Percentiles rank a stretch among this genome's conserved stretches.
These are phyloP conservation scores for Boletus rufocinnamomeus DNA, from an alignment of 768 basidiomycete species.

Conservation along the genomic window DNA sequence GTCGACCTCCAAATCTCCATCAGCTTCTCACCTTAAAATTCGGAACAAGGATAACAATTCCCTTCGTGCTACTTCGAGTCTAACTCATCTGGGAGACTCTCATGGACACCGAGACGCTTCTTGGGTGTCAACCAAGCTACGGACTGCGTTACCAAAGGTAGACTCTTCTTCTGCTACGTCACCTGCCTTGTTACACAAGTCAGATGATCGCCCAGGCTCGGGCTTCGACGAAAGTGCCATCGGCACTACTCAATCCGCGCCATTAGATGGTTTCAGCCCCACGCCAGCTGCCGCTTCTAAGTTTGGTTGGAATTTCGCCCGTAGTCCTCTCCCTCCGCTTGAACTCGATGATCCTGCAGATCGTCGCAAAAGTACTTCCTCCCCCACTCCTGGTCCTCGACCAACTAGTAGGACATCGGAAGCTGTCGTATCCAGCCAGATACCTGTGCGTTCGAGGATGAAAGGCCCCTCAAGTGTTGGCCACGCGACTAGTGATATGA, in stretches of 20 bases:
- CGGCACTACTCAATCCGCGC: neutral
- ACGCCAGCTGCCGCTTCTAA: slow-evolving; percentile 28
- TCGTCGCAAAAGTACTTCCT: slow-evolving; percentile 20
- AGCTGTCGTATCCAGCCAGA: slow-evolving; percentile 37
- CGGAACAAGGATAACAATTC: slow-evolving; percentile 6
- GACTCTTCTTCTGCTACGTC: neutral
- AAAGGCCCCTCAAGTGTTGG: slow-evolving; percentile 30
- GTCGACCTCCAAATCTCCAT: slow-evolving; percentile 34
- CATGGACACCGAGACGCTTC: slow-evolving; percentile 11
- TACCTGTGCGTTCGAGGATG: slow-evolving; percentile 46
- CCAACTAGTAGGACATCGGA: slow-evolving; percentile 31
- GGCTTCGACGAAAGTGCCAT: slow-evolving; percentile 1
- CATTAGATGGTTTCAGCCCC: slow-evolving; percentile 11
- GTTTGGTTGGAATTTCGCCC: slow-evolving; percentile 45
- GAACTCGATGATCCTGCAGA: slow-evolving; percentile 35
- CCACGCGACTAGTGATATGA: slow-evolving; percentile 23
- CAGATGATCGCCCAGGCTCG: slow-evolving; percentile 3
- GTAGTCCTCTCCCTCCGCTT: slow-evolving; percentile 42
- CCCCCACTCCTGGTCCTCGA: slow-evolving; percentile 30
- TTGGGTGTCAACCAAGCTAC: slow-evolving; percentile 3
- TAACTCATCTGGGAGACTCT: slow-evolving; percentile 13
- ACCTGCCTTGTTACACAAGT: slow-evolving; percentile 2
- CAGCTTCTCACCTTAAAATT: slow-evolving; percentile 8
- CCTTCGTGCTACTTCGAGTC: slow-evolving; percentile 25
- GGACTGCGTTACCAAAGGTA: slow-evolving; percentile 2